phyloP scores from a whole-genome alignment of 495 filamentous ascomycete genomes.

The Extremus antarcticus region DNA sequence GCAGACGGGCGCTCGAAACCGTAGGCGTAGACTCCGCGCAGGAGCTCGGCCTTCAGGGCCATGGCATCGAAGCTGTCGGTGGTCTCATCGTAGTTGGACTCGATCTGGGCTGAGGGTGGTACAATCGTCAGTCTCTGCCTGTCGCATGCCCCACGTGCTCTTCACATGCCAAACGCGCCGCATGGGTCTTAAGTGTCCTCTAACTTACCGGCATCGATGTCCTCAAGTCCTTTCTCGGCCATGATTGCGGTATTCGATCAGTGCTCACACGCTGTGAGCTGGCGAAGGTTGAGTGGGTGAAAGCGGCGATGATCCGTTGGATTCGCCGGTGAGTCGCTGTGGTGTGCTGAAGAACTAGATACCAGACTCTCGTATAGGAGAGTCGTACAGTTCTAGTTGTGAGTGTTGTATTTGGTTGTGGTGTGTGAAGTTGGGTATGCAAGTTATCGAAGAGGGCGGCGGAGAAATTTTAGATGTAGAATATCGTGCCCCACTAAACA shows the following conservation, averaged over 20 bases:
- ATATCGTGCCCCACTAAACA: too few relatives aligned
- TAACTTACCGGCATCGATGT: constrained; percentile 70
- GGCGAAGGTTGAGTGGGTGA: constrained; percentile 41
- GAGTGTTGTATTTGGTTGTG: constrained; percentile 10
- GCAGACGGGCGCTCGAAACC: constrained; percentile 99
- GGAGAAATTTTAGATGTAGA: constrained; percentile 1
- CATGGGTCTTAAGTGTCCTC: background rate
- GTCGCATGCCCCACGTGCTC: background rate
- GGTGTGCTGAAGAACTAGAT: constrained; percentile 27
- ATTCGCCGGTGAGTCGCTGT: constrained; percentile 22
- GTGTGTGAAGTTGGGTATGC: too few relatives aligned
- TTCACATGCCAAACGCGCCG: background rate
- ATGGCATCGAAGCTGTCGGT: constrained; percentile 98
- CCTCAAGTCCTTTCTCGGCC: constrained; percentile 95
- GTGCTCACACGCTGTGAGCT: constrained; percentile 64
- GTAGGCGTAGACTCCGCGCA: constrained; percentile 98
- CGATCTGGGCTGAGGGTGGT: constrained; percentile 72
- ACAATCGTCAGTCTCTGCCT: background rate
- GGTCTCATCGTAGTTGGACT: constrained; percentile 99
- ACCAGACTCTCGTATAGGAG: constrained; percentile 28
- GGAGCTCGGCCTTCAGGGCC: constrained; percentile 89
- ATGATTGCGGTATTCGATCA: constrained; percentile 64
- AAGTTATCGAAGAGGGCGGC: background rate
- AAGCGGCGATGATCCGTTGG: constrained; percentile 26
- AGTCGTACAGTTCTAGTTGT: constrained; percentile 24